These are phyloP conservation scores for Botrytis aclada DNA, from an alignment of 2,329 filamentous ascomycete genomes.

Conservation along the genomic window DNA sequence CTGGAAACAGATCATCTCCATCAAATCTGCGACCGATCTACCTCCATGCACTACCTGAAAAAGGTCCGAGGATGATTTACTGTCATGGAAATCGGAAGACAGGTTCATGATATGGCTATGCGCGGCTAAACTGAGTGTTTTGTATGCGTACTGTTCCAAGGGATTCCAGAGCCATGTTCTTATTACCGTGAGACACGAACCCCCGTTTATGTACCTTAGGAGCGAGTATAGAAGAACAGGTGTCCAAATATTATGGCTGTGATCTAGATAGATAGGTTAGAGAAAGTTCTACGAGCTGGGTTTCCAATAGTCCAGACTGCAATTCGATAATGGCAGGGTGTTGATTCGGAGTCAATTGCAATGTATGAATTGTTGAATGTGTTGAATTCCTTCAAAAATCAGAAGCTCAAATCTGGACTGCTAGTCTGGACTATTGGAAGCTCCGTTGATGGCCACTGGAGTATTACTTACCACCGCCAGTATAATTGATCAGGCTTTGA, in stretches of 20 bases:
- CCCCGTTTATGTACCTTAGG: conserved; percentile 49
- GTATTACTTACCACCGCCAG: conserved; percentile 24
- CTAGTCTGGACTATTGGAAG: background rate
- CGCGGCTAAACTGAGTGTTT: conserved; percentile 55
- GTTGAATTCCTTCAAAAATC: background rate
- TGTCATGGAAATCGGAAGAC: conserved; percentile 67
- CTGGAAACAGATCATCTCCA: conserved; percentile 58
- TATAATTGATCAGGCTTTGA: conserved; percentile 58
- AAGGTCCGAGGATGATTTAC: conserved; percentile 62
- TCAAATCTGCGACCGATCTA: conserved; percentile 54
- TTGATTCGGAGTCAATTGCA: background rate
- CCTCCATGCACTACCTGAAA: conserved; percentile 64
- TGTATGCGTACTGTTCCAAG: conserved; percentile 56
- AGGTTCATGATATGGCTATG: conserved; percentile 68
- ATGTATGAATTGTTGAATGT: background rate
- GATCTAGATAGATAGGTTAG: conserved; percentile 24
- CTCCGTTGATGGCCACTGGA: background rate
- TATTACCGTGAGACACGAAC: conserved; percentile 50
- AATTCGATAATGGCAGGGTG: background rate
- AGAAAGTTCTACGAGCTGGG: background rate
- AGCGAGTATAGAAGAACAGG: conserved; percentile 51
- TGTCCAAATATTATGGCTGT: conserved; percentile 48
- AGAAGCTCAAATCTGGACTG: background rate
- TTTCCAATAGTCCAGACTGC: background rate
- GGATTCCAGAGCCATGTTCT: conserved; percentile 52